A percentile compares a stretch with the other conserved stretches of the same genome.
These are phyloP conservation scores for Martiniozyma abietophila DNA, from an alignment of 805 yeast species.

Conservation along the genomic window DNA sequence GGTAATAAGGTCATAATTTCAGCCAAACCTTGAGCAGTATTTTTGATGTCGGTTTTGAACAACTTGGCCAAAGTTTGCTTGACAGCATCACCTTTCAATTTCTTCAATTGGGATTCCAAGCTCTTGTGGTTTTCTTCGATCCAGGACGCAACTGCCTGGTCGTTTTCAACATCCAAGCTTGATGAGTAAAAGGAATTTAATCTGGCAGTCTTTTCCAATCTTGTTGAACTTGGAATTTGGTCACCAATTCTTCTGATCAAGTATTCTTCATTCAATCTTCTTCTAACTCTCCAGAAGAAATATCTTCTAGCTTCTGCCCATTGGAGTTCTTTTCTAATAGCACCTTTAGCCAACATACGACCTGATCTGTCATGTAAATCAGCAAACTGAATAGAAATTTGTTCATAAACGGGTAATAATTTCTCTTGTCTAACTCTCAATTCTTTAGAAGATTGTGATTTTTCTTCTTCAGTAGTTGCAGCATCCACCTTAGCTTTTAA, in stretches of 20 bases:
- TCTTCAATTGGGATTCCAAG: slow-evolving; percentile 51
- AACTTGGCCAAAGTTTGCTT: slow-evolving; percentile 56
- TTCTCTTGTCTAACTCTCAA: slow-evolving; percentile 70
- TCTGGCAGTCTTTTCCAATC: slow-evolving; percentile 80
- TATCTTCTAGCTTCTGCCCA: slow-evolving; percentile 87
- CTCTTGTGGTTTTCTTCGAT: slow-evolving; percentile 67
- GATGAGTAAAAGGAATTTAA: slow-evolving; percentile 80
- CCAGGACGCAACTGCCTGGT: slow-evolving; percentile 73
- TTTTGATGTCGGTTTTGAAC: slow-evolving; percentile 43
- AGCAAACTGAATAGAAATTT: slow-evolving; percentile 91
- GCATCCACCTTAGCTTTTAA: slow-evolving; percentile 51
- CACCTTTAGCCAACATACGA: slow-evolving; percentile 94
- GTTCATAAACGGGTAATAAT: slow-evolving; percentile 81
- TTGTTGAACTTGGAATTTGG: slow-evolving; percentile 47
- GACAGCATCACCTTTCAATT: slow-evolving; percentile 56
- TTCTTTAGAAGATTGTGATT: slow-evolving; percentile 52
- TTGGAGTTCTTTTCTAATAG: slow-evolving; percentile 72
- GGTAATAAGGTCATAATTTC: slow-evolving; percentile 46
- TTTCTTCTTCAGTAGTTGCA: slow-evolving; percentile 52
- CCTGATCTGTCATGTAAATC: slow-evolving; percentile 97
- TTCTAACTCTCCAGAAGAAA: slow-evolving; percentile 98
- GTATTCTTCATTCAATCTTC: slow-evolving; percentile 90
- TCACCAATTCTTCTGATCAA: slow-evolving; percentile 65
- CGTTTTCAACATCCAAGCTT: slow-evolving; percentile 59
- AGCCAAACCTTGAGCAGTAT: slow-evolving; percentile 44